Conservation (phyloP, 2,329 filamentous ascomycete species). For the Chaetoscypha palmicola region DNA sequence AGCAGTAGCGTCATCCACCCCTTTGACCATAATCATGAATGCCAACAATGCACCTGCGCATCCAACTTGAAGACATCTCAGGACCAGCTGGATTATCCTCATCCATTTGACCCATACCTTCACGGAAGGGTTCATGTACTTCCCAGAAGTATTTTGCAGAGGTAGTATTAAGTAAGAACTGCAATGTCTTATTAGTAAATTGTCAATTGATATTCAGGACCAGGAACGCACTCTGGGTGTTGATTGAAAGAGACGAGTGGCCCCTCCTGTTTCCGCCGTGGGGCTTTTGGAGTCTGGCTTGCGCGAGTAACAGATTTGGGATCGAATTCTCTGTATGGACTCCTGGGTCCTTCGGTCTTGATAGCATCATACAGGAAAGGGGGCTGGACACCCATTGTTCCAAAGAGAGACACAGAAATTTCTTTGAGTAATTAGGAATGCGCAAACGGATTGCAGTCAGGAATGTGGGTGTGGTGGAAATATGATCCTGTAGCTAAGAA, state of each 20-base stretch:
- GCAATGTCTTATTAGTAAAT: background rate
- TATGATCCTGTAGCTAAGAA: conserved; percentile 13
- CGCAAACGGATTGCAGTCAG: conserved; percentile 15
- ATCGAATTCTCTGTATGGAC: conserved; percentile 61
- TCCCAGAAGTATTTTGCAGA: conserved; percentile 53
- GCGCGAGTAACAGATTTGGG: conserved; percentile 79
- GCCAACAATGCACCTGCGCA: conserved; percentile 65
- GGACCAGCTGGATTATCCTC: conserved; percentile 59
- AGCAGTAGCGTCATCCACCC: conserved; percentile 54
- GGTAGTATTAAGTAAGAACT: conserved; percentile 55
- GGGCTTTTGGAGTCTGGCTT: conserved; percentile 59
- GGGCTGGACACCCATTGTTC: conserved; percentile 45
- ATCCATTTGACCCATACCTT: conserved; percentile 66
- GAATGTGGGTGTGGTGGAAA: conserved; percentile 13
- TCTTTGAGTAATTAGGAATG: conserved; percentile 8
- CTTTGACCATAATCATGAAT: conserved; percentile 69
- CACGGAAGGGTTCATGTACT: conserved; percentile 60
- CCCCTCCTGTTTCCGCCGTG: conserved; percentile 60
- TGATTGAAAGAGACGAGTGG: conserved; percentile 76
- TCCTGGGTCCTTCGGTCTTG: conserved; percentile 41
- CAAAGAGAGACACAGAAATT: conserved; percentile 28
- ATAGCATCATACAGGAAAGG: conserved; percentile 66
- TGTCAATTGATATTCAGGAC: no score
- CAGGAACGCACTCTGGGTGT: conserved; percentile 83
- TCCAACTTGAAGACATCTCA: conserved; percentile 61